Base-by-base conservation (phyloP, 2,329 filamentous ascomycete species). In the Immersiporthe knoxdaviesiana region DNA sequence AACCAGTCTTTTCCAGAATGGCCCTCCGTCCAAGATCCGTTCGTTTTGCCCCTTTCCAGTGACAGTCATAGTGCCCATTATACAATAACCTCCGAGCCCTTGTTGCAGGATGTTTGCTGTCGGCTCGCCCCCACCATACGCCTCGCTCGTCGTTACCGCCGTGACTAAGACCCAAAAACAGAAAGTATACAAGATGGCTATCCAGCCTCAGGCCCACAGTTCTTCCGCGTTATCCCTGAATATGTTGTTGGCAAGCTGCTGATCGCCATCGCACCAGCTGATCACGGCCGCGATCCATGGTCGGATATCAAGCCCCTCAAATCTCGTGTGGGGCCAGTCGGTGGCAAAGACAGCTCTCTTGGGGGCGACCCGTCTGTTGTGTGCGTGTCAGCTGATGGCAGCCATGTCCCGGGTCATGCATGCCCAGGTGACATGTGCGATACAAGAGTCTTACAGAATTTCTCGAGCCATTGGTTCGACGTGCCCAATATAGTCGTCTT, bases 151-250 rank as follows among this genome's bases (percentile, higher is more conserved):
- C 60, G 65, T 64, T 64, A 37, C 32, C 59, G 8, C 68, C 41
- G 37, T 70, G 3, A 59, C 32, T n/a, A 35, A n/a, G 10, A 47
- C 21, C 44, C n/a, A 63, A 37, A 37, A 18, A 65, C 56, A 21
- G 12, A 41, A 24, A 16, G 11, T 12, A 4, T 24, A 24, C 2
- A 27, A n/a, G 8, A 44, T 59, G 24, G 14, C n/a, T 5, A 35
- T 24, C 24, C 39, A 32, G n/a, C 37, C 37, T 67, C 32, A 71
- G 0, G 67, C 70, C 79, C 79, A 81, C 68, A 90, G 75, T 50
- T 82, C 80, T 73, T 88, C 82, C 0, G 87, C 85, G 72, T 90
- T 90, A 27, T 77, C 78, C 59, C 82, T 81, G 72, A 90, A 88
- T 0, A 90, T 74, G 63, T 83, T 82, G 65, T 85, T 79, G 30